These are phyloP conservation scores for Dothideomycetidae sp. DNA, from an alignment of 2,329 filamentous ascomycete genomes.

Conservation along the genomic window DNA sequence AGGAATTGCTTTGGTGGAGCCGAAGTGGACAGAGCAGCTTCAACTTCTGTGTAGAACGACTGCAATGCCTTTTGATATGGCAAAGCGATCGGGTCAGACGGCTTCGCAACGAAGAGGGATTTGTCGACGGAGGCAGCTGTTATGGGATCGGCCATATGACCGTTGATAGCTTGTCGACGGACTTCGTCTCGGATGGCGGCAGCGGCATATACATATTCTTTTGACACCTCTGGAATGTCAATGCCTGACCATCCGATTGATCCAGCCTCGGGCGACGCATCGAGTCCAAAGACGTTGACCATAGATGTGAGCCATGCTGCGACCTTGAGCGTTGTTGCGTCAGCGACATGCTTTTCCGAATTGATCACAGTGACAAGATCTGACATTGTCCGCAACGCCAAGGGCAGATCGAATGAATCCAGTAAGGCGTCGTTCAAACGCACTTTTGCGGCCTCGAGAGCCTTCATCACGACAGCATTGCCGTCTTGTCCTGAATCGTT, in stretches of 20 bases:
- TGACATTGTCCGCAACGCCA: slow-evolving; percentile 63
- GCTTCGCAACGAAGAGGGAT: slow-evolving; percentile 1
- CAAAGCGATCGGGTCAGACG: slow-evolving; percentile 13
- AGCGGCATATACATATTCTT: slow-evolving; percentile 46
- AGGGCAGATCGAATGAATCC: slow-evolving; percentile 79
- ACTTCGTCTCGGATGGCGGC: slow-evolving; percentile 44
- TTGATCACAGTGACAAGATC: slow-evolving; percentile 70
- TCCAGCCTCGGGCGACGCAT: slow-evolving; percentile 36
- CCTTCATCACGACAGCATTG: slow-evolving; percentile 21
- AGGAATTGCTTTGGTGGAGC: slow-evolving; percentile 58
- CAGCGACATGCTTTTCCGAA: slow-evolving; percentile 33
- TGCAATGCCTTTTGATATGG: slow-evolving; percentile 36
- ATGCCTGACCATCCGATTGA: slow-evolving; percentile 51
- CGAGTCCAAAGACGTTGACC: slow-evolving; percentile 71
- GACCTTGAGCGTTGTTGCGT: slow-evolving; percentile 37
- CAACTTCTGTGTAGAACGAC: slow-evolving; percentile 47
- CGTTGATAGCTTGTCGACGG: slow-evolving; percentile 40
- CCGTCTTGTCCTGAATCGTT: slow-evolving; percentile 10
- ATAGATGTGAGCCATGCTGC: slow-evolving; percentile 73
- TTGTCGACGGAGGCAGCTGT: slow-evolving; percentile 17
- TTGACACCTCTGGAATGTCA: slow-evolving; percentile 45
- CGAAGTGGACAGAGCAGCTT: slow-evolving; percentile 34
- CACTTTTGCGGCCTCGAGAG: slow-evolving; percentile 40
- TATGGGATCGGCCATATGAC: slow-evolving; percentile 27
- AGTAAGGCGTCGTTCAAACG: slow-evolving; percentile 52